phyloP scores from a whole-genome alignment of 768 basidiomycete species.

The Lepiota venenata region DNA sequence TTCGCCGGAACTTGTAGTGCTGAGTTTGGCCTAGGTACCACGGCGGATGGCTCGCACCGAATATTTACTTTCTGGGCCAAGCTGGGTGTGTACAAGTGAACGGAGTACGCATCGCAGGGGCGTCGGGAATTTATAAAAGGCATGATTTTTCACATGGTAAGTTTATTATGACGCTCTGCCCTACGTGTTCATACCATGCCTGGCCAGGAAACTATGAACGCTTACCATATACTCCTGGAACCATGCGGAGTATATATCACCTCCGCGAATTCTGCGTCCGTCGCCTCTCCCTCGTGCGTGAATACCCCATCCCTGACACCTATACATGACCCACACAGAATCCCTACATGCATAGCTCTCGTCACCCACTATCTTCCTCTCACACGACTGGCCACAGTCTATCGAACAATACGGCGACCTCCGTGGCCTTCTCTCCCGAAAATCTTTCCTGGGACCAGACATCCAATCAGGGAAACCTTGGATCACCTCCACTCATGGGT shows the following conservation, averaged over 20 bases:
- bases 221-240: slow-evolving; percentile 70
- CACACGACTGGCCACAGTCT: slow-evolving; percentile 93
- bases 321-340: slow-evolving; percentile 13
- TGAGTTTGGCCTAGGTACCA: slow-evolving; percentile 61
- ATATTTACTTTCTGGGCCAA: slow-evolving; percentile 94
- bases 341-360: slow-evolving; percentile 41
- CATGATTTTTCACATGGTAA: slow-evolving; percentile 71
- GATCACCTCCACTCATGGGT: slow-evolving; percentile 31
- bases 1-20: not conserved
- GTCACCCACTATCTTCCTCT: slow-evolving; percentile 75
- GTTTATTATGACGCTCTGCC: slow-evolving; percentile 8
- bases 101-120: slow-evolving; percentile 84
- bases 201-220: slow-evolving; percentile 76
- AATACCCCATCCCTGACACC: not conserved
- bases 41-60: slow-evolving; percentile 95
- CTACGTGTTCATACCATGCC: not conserved
- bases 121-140: slow-evolving; percentile 82
- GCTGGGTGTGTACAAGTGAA: slow-evolving; percentile 88
- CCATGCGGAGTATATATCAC: slow-evolving; percentile 87
- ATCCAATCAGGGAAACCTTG: slow-evolving; percentile 29
- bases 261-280: too few relatives aligned
- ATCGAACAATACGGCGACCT: slow-evolving; percentile 84
- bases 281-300: slow-evolving; percentile 15
- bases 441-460: slow-evolving; percentile 76
- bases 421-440: slow-evolving; percentile 59